phyloP scores from a whole-genome alignment of 2,329 filamentous ascomycete genomes.

The Ophiocordyceps sinensis region DNA sequence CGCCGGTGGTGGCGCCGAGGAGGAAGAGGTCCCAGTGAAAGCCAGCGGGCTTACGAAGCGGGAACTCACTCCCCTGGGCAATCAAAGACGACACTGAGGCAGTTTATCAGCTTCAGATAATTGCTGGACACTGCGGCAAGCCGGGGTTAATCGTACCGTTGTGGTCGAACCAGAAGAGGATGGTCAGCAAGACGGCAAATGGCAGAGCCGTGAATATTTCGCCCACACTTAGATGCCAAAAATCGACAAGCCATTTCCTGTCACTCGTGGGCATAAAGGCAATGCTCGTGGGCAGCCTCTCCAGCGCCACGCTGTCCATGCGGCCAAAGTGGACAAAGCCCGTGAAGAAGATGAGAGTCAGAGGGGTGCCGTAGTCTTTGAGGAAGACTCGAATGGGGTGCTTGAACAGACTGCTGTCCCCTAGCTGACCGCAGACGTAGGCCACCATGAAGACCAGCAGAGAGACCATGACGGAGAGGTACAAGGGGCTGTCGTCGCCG shows the following conservation, averaged over 20 bases:
- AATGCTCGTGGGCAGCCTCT: slow-evolving; percentile 58
- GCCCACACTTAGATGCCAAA: slow-evolving; percentile 60
- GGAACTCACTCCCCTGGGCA: slow-evolving; percentile 71
- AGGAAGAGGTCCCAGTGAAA: slow-evolving; percentile 82
- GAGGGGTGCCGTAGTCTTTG: slow-evolving; percentile 77
- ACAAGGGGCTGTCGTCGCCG: slow-evolving; percentile 52
- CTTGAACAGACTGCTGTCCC: slow-evolving; percentile 56
- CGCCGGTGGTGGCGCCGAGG: slow-evolving; percentile 60
- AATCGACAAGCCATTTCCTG: slow-evolving; percentile 63
- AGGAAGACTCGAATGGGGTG: slow-evolving; percentile 68
- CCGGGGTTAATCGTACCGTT: slow-evolving; percentile 41
- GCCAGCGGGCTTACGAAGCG: slow-evolving; percentile 64
- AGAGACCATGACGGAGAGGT: slow-evolving; percentile 63
- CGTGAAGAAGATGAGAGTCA: slow-evolving; percentile 77
- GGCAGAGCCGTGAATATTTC: slow-evolving; percentile 78
- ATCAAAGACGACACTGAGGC: slow-evolving; percentile 61
- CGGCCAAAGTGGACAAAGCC: slow-evolving; percentile 78
- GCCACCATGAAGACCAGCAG: slow-evolving; percentile 66
- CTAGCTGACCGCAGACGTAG: slow-evolving; percentile 59
- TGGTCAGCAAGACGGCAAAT: slow-evolving; percentile 68
- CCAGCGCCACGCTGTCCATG: slow-evolving; percentile 56
- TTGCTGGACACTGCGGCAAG: neutral
- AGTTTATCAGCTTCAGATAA: neutral
- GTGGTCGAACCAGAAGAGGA: slow-evolving; percentile 83
- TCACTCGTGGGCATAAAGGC: slow-evolving; percentile 67